Conservation (phyloP, 2,329 filamentous ascomycete species). For the Magnaporthales sp. region DNA sequence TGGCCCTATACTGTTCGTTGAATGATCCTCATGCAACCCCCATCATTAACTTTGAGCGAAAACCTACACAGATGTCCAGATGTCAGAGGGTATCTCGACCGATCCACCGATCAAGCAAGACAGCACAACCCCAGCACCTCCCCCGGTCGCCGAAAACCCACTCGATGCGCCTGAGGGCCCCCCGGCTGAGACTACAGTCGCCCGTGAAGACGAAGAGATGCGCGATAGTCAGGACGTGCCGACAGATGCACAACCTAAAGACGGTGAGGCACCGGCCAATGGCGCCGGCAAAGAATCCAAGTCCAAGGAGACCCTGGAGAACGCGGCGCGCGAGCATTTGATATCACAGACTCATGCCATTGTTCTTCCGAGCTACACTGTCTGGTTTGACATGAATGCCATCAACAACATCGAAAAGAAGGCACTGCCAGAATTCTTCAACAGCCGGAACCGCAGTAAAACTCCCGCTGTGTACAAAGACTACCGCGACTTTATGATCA, state of each 20-base stretch:
- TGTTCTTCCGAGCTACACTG: conserved; percentile 93
- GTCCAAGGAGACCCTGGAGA: conserved; percentile 74
- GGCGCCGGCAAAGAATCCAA: conserved; percentile 46
- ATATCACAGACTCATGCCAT: conserved; percentile 92
- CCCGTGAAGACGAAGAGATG: conserved; percentile 72
- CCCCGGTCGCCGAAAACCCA: conserved; percentile 49
- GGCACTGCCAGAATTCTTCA: conserved; percentile 96
- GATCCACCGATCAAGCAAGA: conserved; percentile 52
- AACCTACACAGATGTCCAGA: conserved; percentile 46
- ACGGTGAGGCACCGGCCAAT: conserved; percentile 30
- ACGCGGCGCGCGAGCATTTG: conserved; percentile 82
- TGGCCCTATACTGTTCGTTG: background rate
- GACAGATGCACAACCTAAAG: conserved; percentile 30
- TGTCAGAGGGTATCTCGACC: conserved; percentile 41
- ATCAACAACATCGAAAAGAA: conserved; percentile 91
- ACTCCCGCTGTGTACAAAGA: conserved; percentile 96
- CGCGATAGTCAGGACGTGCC: conserved; percentile 18
- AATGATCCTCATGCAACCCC: background rate
- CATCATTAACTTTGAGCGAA: conserved; percentile 3
- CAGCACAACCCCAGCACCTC: conserved; percentile 48
- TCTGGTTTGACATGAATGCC: conserved; percentile 97
- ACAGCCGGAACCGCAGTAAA: conserved; percentile 95
- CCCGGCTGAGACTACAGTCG: conserved; percentile 50
- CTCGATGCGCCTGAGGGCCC: conserved; percentile 60
- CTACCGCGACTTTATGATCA: conserved; percentile 99